Evolutionary conservation across 148 eudicot species (phyloP), one percentile per base, ranked within the genome.

Genomic region (Bassia scoparia): DNA sequence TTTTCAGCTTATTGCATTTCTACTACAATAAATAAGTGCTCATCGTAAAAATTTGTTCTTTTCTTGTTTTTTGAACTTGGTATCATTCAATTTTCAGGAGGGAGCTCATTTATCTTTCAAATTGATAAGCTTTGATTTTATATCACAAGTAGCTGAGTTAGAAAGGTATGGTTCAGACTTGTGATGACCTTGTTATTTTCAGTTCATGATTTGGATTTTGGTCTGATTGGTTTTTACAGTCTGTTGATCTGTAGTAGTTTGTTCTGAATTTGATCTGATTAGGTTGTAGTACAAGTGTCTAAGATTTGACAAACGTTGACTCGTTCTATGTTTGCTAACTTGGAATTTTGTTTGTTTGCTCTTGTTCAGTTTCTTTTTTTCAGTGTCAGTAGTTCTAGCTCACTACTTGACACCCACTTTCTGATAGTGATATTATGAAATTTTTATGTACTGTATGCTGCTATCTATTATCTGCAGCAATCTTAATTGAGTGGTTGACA

Each of bases 271-370:
- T 43, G 69, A 66, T 66, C 69, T 66, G 69, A 37, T 38, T 35
- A 29, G 66, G 41, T 31, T 61, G 66, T 66, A 3, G 23, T 21
- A 49, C 35, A 18, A 24, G 24, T 64, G 5, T 66, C 33, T 41
- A 9, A 44, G 69, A 43, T 66, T 66, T 66, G 53, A 66, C 43
- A 50, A 66, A 2, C 53, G 14, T 66, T 66, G 69, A 66, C 69
- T 66, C 26, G 44, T 65, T 37, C 66, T 35, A n/a, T 33, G 23
- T 31, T 21, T 37, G 9, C 9, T 63, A 35, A 35, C 27, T 20
- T 33, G 7, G 65, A 61, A 60, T n/a, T n/a, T n/a, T 34, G 12
- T 63, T 63, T 63, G 67, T 31, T 34, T 20, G 3, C 37, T 33
- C 1, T 9, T 2, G 20, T 34, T 62, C 7, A 31, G 65, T 33